These are phyloP conservation scores for Populus tomentosa DNA, from an alignment of 441 rosid species.

Conservation along the genomic window DNA sequence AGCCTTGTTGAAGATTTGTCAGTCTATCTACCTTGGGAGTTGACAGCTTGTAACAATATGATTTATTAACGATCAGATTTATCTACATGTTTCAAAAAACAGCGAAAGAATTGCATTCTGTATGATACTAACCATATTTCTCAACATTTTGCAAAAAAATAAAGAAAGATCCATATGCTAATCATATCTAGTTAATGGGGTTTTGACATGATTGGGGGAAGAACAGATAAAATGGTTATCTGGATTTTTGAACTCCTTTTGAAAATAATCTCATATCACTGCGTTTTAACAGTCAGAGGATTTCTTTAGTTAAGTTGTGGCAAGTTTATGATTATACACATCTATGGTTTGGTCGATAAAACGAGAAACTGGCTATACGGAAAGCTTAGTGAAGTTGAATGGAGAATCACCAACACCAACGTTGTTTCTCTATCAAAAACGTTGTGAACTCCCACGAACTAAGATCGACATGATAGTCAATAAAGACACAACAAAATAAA, in stretches of 20 bases:
- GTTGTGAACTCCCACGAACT: not conserved
- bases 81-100: not conserved
- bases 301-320: not conserved
- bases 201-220: not conserved
- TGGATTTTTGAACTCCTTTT: not conserved
- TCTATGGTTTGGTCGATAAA: not conserved
- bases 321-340: not conserved
- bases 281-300: not conserved
- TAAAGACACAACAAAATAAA: too few species aligned
- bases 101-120: not conserved
- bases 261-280: not conserved
- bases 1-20: too few species aligned
- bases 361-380: not conserved
- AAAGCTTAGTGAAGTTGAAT: not conserved
- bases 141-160: not conserved
- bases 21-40: not conserved
- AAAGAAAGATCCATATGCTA: not conserved
- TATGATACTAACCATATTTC: not conserved
- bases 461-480: not conserved
- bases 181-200: not conserved
- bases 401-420: not conserved
- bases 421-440: not conserved
- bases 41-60: not conserved
- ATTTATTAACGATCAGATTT: not conserved
- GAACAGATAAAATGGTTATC: not conserved